Evolutionary conservation across 768 basidiomycete species (phyloP), one percentile per base, ranked within the genome.

Genomic region (Tylopilus sp.): DNA sequence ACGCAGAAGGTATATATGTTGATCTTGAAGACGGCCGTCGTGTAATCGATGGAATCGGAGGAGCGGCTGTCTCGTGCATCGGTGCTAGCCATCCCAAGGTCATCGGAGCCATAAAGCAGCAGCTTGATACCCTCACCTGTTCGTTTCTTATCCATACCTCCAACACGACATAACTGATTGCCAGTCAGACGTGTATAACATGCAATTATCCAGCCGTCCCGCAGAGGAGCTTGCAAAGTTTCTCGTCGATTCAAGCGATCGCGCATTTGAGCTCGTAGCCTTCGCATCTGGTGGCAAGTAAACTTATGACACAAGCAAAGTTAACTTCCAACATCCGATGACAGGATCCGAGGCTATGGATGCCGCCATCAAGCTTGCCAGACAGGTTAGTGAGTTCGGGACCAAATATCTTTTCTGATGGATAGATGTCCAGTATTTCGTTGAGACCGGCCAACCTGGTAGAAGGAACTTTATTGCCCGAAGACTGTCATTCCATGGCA

Each of bases 341-440:
- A 53, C 47, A 91, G 90, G 91, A 43, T 86, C 91, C 3, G 92
- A 95, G 68, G 91, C 91, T 0, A 88, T 92, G 86, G 92, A 95
- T 57, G 79, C 81, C 51, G 85, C 82, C n/a, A 75, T 93, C 49
- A 95, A 95, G 69, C 76, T 91, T 3, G 81, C 84, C 26, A 79
- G 85, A 60, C 91, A 92, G 73, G 86, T 87, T 62, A 13, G 70
- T 58, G 20, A 39, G 47, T 38, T 15, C 20, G 18, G 17, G 28
- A 23, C 22, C 4, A 38, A 35, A 18, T 8, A 2, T 8, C 9
- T 26, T 43, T 15, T 42, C 43, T 63, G 42, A 69, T 47, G 48
- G 18, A 46, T 50, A 38, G 9, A 23, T 40, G 5, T 41, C 38
- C 57, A 90, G 84, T 91, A 90, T 64, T 88, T 75, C 57, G 72